phyloP scores from a whole-genome alignment of 2,329 filamentous ascomycete genomes.

The Fusarium hainanense region DNA sequence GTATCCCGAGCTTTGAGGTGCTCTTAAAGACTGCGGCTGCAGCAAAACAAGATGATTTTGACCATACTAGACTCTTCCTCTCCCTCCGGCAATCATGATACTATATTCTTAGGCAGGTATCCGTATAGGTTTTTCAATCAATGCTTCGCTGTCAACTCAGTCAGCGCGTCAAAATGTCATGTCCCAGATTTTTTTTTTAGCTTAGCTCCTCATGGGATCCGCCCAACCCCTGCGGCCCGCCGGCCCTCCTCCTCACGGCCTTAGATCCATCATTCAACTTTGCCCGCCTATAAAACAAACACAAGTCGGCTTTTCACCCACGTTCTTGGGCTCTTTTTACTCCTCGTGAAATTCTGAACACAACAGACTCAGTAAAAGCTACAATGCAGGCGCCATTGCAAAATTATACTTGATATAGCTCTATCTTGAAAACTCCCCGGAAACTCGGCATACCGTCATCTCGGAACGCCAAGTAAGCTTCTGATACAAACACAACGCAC shows the following conservation, averaged over 20 bases:
- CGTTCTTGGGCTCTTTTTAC: constrained; percentile 75
- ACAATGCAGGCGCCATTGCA: not conserved
- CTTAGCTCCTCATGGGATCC: constrained; percentile 34
- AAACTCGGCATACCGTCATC: constrained; percentile 30
- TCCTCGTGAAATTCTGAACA: constrained; percentile 59
- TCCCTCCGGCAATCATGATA: not conserved
- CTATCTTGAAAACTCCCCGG: constrained; percentile 6
- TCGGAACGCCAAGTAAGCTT: constrained; percentile 26
- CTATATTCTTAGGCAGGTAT: not conserved
- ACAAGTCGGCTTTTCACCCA: constrained; percentile 49
- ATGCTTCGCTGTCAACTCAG: constrained; percentile 6
- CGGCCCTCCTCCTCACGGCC: constrained; percentile 37
- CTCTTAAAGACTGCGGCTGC: not conserved
- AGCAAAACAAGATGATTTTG: not conserved
- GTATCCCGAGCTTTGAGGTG: not conserved
- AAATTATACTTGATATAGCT: constrained; percentile 25
- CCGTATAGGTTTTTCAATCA: not conserved
- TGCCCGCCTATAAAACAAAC: constrained; percentile 49
- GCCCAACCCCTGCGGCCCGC: constrained; percentile 34
- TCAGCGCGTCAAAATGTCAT: constrained; percentile 32
- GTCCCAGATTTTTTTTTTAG: constrained; percentile 39
- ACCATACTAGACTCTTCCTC: no score
- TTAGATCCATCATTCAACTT: constrained; percentile 49
- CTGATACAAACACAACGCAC: constrained; percentile 16
- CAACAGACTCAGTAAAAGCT: constrained; percentile 6